Percentiles rank a stretch among this genome's conserved stretches.
phyloP scores from a whole-genome alignment of 2,329 filamentous ascomycete species.

The Cercospora sojina region DNA sequence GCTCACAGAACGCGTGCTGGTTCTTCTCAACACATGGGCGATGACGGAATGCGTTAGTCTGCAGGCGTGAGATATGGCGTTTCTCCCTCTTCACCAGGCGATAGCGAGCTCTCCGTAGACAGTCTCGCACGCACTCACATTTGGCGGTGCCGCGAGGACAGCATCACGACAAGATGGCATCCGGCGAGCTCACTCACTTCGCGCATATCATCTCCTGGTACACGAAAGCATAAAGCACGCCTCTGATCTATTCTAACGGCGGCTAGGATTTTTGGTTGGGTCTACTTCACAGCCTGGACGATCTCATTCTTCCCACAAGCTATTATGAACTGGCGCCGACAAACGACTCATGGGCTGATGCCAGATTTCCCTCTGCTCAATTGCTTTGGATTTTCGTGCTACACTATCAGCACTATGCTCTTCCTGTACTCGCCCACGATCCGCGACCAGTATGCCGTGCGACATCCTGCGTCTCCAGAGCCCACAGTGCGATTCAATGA shows the following conservation, averaged over 20 bases:
- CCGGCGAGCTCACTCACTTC: slow-evolving; percentile 3
- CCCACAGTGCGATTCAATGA: slow-evolving; percentile 91
- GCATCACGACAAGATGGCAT: background rate
- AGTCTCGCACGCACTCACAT: background rate
- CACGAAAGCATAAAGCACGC: background rate
- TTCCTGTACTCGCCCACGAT: slow-evolving; percentile 80
- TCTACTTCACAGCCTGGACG: slow-evolving; percentile 57
- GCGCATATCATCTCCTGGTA: slow-evolving; percentile 25
- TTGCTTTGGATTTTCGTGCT: slow-evolving; percentile 68
- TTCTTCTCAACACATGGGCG: background rate
- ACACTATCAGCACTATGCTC: slow-evolving; percentile 66
- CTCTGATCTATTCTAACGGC: background rate
- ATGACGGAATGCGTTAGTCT: background rate
- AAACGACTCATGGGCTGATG: slow-evolving; percentile 77
- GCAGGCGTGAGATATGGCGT: background rate
- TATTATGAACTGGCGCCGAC: slow-evolving; percentile 72
- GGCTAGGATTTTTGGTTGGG: slow-evolving; percentile 34
- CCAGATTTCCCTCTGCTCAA: slow-evolving; percentile 86
- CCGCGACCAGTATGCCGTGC: slow-evolving; percentile 76
- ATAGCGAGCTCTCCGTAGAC: background rate
- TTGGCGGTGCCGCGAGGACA: background rate
- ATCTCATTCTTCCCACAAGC: slow-evolving; percentile 91
- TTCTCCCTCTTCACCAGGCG: background rate
- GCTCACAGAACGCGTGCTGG: background rate
- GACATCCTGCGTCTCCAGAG: slow-evolving; percentile 69